phyloP scores from a whole-genome alignment of 257 asterid species.

The Salvia rosmarinus region DNA sequence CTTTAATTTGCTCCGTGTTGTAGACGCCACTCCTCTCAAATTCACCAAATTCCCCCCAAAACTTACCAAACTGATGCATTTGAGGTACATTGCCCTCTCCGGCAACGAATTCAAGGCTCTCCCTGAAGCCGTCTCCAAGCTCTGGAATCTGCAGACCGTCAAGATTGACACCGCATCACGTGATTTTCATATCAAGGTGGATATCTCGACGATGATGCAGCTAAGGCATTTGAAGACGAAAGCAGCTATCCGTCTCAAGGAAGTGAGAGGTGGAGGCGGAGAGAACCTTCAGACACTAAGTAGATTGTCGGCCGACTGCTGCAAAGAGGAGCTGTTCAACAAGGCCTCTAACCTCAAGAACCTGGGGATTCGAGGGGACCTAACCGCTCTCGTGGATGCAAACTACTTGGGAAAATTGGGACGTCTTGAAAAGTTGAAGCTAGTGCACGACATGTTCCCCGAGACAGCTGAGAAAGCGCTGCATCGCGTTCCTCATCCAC shows the following conservation, averaged over 20 bases:
- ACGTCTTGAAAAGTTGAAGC: constrained; percentile 31
- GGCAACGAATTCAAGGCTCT: constrained; percentile 11
- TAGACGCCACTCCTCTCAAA: constrained; percentile 29
- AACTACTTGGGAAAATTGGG: constrained; percentile 19
- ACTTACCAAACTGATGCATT: constrained; percentile 22
- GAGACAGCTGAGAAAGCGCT: neutral
- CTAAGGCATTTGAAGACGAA: constrained; percentile 18
- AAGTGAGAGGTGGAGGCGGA: constrained; percentile 20
- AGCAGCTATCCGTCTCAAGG: constrained; percentile 6
- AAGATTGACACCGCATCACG: neutral
- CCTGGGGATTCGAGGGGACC: constrained; percentile 30
- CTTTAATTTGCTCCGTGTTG: constrained; percentile 37
- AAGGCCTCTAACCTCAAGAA: constrained; percentile 24
- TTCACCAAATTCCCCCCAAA: constrained; percentile 1
- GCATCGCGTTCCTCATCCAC: constrained; percentile 13
- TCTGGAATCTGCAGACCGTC: constrained; percentile 27
- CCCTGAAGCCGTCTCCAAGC: neutral
- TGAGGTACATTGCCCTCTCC: constrained; percentile 25
- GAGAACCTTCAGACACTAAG: constrained; percentile 34
- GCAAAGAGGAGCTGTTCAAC: constrained; percentile 23
- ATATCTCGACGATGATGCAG: constrained; percentile 15
- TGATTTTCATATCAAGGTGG: neutral
- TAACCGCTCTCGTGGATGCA: neutral
- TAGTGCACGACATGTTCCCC: constrained; percentile 27
- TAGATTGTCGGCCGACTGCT: neutral